Conservation (phyloP, 2,329 filamentous ascomycete species). For the Nothopassalora personata region DNA sequence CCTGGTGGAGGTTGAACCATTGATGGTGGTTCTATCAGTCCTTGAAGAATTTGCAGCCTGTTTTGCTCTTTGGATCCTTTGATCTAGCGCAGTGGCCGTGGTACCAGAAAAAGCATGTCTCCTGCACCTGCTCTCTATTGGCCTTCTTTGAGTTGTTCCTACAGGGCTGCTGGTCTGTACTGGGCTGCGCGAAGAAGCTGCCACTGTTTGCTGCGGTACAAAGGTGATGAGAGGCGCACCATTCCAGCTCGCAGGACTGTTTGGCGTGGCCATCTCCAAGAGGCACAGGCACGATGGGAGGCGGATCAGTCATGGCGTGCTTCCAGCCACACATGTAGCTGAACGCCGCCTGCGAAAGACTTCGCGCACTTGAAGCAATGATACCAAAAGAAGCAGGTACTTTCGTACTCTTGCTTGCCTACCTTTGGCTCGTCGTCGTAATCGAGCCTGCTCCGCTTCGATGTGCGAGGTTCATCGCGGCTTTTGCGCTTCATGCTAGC, state of each 20-base stretch:
- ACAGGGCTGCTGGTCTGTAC: neutral
- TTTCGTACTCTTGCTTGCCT: neutral
- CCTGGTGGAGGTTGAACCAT: slow-evolving; percentile 20
- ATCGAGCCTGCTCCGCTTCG: neutral
- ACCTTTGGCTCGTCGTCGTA: neutral
- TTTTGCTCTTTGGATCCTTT: neutral
- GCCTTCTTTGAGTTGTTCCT: neutral
- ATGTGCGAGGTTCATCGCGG: neutral
- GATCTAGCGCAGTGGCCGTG: slow-evolving; percentile 14
- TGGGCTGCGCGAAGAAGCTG: neutral
- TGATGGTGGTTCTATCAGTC: slow-evolving; percentile 7
- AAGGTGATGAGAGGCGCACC: neutral
- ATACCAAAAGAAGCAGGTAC: slow-evolving; percentile 10
- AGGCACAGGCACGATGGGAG: neutral
- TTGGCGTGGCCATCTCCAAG: neutral
- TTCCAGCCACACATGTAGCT: neutral
- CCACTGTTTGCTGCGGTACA: neutral
- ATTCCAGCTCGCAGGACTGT: neutral
- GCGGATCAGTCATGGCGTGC: neutral
- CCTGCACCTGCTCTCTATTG: neutral
- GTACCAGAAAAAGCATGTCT: slow-evolving; percentile 22
- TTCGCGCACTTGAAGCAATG: neutral
- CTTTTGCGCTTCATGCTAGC: neutral
- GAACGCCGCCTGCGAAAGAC: neutral
- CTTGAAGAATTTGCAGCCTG: slow-evolving; percentile 12